Base-by-base conservation (phyloP, 129 eudicot genomes). In the Lactuca saligna region DNA sequence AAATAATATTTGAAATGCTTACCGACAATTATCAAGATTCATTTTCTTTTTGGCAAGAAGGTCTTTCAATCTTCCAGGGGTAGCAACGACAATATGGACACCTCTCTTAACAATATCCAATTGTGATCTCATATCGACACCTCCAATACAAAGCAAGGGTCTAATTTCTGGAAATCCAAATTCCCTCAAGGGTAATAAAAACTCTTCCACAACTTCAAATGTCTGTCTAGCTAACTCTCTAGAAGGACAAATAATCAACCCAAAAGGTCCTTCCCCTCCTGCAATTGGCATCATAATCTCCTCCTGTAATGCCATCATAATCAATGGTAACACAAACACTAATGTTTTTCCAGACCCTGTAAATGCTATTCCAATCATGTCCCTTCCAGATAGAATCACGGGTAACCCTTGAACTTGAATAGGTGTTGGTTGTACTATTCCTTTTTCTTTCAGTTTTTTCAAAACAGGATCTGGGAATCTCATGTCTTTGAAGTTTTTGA, bases 341-440 rank as follows among this genome's bases (percentile, higher is more conserved):
- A 90, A 67, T 0, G 91, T 90, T 66, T 90, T 90, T 2, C 97
- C 97, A 0, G 95, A 86, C 3, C 97, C 97, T 7, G 91, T 90
- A 82, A 87, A 90, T 0, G 95, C 95, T 41, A 91, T 87, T 39
- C 95, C 97, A 55, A 91, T 87, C 95, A 91, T 87, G 67, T 91
- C 95, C 29, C 95, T 71, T 15, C 95, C 97, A 0, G 95, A 78
- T 64, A 87, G 65, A 77, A 91, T 85, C 10, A 85, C 95, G 0
- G 97, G 96, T 9, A 91, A 71, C 6, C 97, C 97, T 81, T 91
- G 96, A 25, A 91, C 92, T 73, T 91, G 97, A 37, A 91, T 91
- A 4, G 96, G 90, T 4, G 95, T 91, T 0, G 96, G 97, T 50
- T 77, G 86, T 54, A 87, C 83, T 13, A 91, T 91, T 55, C 96